Evolutionary conservation across 2,329 filamentous ascomycete species (phyloP).

Genomic region (Penicillium sp.): DNA sequence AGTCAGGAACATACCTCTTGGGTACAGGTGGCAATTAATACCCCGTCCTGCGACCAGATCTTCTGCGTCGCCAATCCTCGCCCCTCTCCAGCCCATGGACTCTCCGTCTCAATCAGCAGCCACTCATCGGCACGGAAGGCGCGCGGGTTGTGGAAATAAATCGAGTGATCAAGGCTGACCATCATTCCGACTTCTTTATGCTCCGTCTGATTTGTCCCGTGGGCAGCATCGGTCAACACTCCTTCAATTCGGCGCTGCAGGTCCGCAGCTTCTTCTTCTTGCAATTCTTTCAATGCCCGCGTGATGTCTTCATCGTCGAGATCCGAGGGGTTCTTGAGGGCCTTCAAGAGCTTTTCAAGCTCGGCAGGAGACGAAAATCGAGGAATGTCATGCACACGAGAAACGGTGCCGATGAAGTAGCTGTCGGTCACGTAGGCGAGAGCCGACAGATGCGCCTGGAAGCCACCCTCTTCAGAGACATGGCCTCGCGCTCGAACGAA

Average conservation of each 20-base stretch:
- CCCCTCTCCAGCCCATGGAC: constrained; percentile 52
- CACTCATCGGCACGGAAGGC: constrained; percentile 52
- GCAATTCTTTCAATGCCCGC: constrained; percentile 42
- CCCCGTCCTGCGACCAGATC: constrained; percentile 50
- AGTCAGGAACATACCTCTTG: constrained; percentile 47
- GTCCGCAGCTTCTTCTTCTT: constrained; percentile 44
- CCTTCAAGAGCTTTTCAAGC: constrained; percentile 39
- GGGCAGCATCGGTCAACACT: constrained; percentile 30
- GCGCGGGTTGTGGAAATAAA: constrained; percentile 52
- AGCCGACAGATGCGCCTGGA: constrained; percentile 77
- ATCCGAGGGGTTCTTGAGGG: constrained; percentile 45
- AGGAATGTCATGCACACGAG: constrained; percentile 76
- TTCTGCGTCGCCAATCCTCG: constrained; percentile 49
- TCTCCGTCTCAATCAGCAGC: constrained; percentile 51
- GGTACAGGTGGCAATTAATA: constrained; percentile 50
- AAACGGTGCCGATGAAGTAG: constrained; percentile 88
- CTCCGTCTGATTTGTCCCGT: constrained; percentile 22
- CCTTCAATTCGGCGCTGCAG: constrained; percentile 36
- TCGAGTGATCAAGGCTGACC: constrained; percentile 52
- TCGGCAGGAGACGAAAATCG: constrained; percentile 59
- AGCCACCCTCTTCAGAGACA: constrained; percentile 70
- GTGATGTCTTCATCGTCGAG: constrained; percentile 42
- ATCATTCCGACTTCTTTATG: constrained; percentile 49
- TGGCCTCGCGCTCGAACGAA: constrained; percentile 53
- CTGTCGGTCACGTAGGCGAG: constrained; percentile 91